Evolutionary conservation across 2,329 filamentous ascomycete genomes (phyloP).

Genomic region (Aspergillus oerlinghausenensis): DNA sequence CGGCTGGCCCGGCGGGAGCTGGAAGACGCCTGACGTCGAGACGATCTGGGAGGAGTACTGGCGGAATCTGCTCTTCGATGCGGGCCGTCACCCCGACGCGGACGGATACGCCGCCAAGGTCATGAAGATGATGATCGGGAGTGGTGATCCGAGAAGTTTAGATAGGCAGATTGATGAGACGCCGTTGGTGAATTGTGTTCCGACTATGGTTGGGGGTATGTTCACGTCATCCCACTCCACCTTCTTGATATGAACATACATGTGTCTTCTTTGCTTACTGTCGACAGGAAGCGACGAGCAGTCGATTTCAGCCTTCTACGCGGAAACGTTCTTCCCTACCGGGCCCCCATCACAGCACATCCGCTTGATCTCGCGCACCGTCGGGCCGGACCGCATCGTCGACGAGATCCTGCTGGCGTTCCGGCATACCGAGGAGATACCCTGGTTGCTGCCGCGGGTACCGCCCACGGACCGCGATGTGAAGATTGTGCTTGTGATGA

Average conservation of each 20-base stretch:
- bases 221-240: background rate
- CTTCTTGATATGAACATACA: background rate
- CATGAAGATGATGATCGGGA: conserved; percentile 15
- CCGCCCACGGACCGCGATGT: conserved; percentile 51
- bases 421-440: conserved; percentile 50
- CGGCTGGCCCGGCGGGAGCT: conserved; percentile 27
- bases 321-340: conserved; percentile 48
- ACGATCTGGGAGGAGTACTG: conserved; percentile 37
- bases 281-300: conserved; percentile 16
- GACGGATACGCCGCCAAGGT: conserved; percentile 13
- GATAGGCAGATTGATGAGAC: conserved; percentile 12
- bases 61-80: conserved; percentile 15
- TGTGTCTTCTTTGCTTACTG: background rate
- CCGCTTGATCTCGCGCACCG: conserved; percentile 52
- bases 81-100: background rate
- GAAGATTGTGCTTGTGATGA: conserved; percentile 49
- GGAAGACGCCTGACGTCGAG: conserved; percentile 33
- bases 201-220: conserved; percentile 35
- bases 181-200: conserved; percentile 31
- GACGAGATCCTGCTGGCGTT: conserved; percentile 55
- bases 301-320: conserved; percentile 46
- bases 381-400: conserved; percentile 53
- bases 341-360: conserved; percentile 46
- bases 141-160: conserved; percentile 3
- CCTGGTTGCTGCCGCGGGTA: conserved; percentile 54